These are phyloP conservation scores for Blepharisma undulans DNA, from an alignment of 169 alveolate species.

Conservation along the genomic window DNA sequence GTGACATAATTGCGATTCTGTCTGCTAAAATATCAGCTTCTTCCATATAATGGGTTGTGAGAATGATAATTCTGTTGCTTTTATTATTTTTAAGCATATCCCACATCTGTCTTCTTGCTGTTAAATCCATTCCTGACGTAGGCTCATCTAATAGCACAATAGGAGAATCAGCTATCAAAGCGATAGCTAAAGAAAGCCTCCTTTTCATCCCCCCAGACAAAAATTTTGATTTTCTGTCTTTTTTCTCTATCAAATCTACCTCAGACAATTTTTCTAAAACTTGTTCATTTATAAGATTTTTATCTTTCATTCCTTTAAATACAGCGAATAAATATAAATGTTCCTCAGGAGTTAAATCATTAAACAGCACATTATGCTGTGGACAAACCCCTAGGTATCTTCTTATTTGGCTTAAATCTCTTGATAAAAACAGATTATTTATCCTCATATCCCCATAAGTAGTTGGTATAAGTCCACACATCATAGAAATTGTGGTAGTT, in stretches of 20 bases:
- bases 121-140: constrained; percentile 88
- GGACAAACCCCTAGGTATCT: constrained; percentile 87
- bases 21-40: constrained; percentile 83
- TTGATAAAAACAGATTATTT: background rate
- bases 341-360: constrained; percentile 80
- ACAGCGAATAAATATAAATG: constrained; percentile 78
- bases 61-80: constrained; percentile 54
- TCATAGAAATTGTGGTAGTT: constrained; percentile 73
- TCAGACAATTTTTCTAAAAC: constrained; percentile 69
- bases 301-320: constrained; percentile 76
- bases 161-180: constrained; percentile 83
- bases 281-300: constrained; percentile 54
- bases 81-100: constrained; percentile 74
- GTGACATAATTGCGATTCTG: constrained; percentile 77
- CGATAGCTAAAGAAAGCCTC: constrained; percentile 82
- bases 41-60: constrained; percentile 84
- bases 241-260: constrained; percentile 58
- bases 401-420: constrained; percentile 50
- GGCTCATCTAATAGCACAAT: constrained; percentile 90
- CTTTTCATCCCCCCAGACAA: constrained; percentile 86
- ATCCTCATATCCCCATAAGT: constrained; percentile 60
- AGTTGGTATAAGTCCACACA: constrained; percentile 68
- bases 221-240: constrained; percentile 44
- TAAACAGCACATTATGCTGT: constrained; percentile 83
- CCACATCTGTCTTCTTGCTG: constrained; percentile 84